Evolutionary conservation across 352 stramenopile species (phyloP).

Genomic region (Lagenidium giganteum): DNA sequence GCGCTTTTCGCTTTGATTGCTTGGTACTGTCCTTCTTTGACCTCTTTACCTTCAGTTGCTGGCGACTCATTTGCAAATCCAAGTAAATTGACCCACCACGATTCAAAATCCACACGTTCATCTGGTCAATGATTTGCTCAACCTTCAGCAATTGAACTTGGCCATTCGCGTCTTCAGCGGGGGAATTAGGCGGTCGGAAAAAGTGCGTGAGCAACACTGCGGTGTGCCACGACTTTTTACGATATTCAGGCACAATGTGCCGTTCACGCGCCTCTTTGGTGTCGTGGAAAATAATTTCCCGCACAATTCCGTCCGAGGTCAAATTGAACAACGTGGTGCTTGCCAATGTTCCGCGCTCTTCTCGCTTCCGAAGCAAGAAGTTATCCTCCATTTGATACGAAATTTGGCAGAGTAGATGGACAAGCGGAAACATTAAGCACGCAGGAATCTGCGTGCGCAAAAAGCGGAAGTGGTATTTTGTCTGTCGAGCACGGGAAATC

Average conservation of each 20-base stretch:
- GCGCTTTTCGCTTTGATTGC: constrained; percentile 37
- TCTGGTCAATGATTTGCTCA: constrained; percentile 84
- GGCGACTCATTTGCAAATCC: constrained; percentile 83
- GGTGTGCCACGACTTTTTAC: constrained; percentile 85
- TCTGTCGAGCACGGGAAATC: no score
- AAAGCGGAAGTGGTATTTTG: constrained; percentile 82
- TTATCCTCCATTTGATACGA: constrained; percentile 88
- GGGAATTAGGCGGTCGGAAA: constrained; percentile 65
- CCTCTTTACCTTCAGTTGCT: constrained; percentile 79
- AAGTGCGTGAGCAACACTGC: constrained; percentile 82
- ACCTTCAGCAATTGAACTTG: constrained; percentile 84
- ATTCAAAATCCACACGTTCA: constrained; percentile 83
- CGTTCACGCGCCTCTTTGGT: constrained; percentile 83
- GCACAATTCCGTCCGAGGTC: constrained; percentile 80
- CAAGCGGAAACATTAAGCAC: constrained; percentile 77
- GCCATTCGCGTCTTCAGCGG: constrained; percentile 61
- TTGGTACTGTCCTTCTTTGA: constrained; percentile 31
- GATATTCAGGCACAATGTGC: constrained; percentile 75
- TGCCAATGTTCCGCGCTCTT: constrained; percentile 74
- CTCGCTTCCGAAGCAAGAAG: constrained; percentile 68
- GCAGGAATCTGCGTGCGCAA: constrained; percentile 76
- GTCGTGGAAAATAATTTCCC: constrained; percentile 83
- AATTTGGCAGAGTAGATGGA: constrained; percentile 83
- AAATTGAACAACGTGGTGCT: constrained; percentile 83
- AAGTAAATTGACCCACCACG: constrained; percentile 82